Evolutionary conservation across 495 filamentous ascomycete genomes (phyloP).

Genomic region (Patellaria atrata): DNA sequence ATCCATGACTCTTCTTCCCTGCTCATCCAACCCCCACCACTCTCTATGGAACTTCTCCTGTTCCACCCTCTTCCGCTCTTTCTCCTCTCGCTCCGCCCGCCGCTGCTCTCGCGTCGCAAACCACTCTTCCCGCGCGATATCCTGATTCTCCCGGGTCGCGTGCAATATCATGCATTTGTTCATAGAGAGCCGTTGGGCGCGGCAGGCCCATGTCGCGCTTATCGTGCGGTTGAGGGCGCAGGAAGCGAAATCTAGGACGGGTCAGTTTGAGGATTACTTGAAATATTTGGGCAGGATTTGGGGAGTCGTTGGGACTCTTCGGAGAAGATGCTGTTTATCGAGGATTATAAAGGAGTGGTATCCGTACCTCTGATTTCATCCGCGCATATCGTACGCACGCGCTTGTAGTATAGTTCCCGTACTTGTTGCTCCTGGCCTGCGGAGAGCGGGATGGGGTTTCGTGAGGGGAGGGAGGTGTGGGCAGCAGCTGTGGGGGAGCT

Average conservation of each 20-base stretch:
- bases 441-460: slow-evolving; percentile 85
- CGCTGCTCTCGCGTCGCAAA: slow-evolving; percentile 59
- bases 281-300: slow-evolving; percentile 1
- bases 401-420: slow-evolving; percentile 74
- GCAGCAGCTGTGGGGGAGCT: neutral
- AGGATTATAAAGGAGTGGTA: slow-evolving; percentile 1
- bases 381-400: slow-evolving; percentile 63
- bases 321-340: slow-evolving; percentile 1
- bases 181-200: slow-evolving; percentile 64
- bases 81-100: slow-evolving; percentile 44
- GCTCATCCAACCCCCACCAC: slow-evolving; percentile 41
- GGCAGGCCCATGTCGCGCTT: slow-evolving; percentile 72
- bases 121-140: slow-evolving; percentile 88
- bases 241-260: slow-evolving; percentile 59
- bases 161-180: slow-evolving; percentile 82
- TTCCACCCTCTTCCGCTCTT: slow-evolving; percentile 35
- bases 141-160: slow-evolving; percentile 71
- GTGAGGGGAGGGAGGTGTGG: slow-evolving; percentile 9
- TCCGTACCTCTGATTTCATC: slow-evolving; percentile 71
- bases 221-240: slow-evolving; percentile 79
- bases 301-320: neutral
- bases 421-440: slow-evolving; percentile 85
- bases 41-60: slow-evolving; percentile 31
- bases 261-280: slow-evolving; percentile 2
- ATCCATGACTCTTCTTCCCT: slow-evolving; percentile 27